Percentiles rank a stretch among this genome's conserved stretches.
These are phyloP conservation scores for Entonaema liquescens DNA, from an alignment of 495 filamentous ascomycete species.

Conservation along the genomic window DNA sequence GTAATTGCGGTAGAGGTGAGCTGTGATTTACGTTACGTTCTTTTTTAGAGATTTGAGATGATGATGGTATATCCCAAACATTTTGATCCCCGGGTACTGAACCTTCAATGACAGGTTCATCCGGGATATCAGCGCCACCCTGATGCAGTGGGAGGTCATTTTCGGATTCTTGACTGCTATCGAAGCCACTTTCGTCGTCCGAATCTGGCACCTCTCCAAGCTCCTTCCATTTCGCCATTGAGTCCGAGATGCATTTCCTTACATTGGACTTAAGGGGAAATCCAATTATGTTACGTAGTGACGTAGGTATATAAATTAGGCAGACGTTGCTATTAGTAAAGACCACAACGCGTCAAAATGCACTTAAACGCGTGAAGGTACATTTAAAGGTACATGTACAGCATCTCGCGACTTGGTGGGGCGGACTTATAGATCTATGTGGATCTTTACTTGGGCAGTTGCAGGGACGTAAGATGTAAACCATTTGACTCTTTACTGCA, in stretches of 20 bases:
- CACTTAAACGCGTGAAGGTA: conserved; percentile 37
- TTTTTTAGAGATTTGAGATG: conserved; percentile 28
- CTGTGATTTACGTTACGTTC: conserved; percentile 6
- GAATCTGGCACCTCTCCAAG: conserved; percentile 66
- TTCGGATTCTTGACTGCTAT: conserved; percentile 50
- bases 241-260: conserved; percentile 41
- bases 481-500: neutral
- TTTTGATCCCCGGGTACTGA: neutral
- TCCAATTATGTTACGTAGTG: conserved; percentile 38
- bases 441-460: too few species aligned
- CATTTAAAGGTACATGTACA: neutral
- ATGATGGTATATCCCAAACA: conserved; percentile 43
- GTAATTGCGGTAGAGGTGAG: conserved; percentile 8
- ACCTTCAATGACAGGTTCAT: neutral
- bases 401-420: conserved; percentile 10
- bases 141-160: conserved; percentile 17
- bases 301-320: conserved; percentile 18
- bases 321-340: neutral
- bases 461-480: too few species aligned
- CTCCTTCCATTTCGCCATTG: conserved; percentile 66
- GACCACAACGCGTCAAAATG: conserved; percentile 30
- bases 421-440: neutral
- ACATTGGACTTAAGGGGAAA: neutral
- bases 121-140: neutral
- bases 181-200: conserved; percentile 61